Evolutionary conservation across 495 filamentous ascomycete genomes (phyloP).

Genomic region (Amniculicola lignicola): DNA sequence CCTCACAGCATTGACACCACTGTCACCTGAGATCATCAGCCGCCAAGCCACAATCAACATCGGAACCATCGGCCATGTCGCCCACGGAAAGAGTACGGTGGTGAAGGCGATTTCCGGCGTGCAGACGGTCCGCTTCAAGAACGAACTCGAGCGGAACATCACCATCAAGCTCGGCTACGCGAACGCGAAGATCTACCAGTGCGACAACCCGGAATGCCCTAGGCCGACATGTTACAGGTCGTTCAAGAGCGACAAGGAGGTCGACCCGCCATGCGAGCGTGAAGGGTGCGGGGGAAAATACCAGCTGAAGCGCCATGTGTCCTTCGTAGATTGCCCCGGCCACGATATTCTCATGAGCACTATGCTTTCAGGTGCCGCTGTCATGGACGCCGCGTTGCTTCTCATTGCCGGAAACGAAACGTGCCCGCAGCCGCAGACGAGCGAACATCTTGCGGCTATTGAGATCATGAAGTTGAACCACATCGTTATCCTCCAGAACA

Average conservation of each 20-base stretch:
- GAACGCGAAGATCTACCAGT: constrained; percentile 99
- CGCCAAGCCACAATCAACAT: constrained; percentile 99
- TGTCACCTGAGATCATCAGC: constrained; percentile 93
- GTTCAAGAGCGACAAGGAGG: constrained; percentile 97
- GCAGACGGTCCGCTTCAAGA: constrained; percentile 99
- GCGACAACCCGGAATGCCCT: constrained; percentile 85
- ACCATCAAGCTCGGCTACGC: constrained; percentile 99
- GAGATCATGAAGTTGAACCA: constrained; percentile 99
- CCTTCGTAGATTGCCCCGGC: constrained; percentile 95
- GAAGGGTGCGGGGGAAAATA: constrained; percentile 86
- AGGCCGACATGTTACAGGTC: constrained; percentile 93
- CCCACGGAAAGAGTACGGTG: constrained; percentile 96
- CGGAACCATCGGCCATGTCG: constrained; percentile 97
- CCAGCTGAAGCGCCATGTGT: constrained; percentile 59
- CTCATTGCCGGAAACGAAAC: constrained; percentile 98
- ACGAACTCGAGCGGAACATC: constrained; percentile 96
- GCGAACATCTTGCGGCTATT: constrained; percentile 96
- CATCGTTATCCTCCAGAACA: constrained; percentile 98
- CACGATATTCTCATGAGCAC: constrained; percentile 99
- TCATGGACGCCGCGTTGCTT: constrained; percentile 97
- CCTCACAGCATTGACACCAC: constrained; percentile 68
- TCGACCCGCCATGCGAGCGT: constrained; percentile 91
- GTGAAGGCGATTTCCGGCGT: constrained; percentile 99
- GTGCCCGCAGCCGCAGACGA: constrained; percentile 98
- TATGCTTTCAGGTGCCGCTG: constrained; percentile 97